Conservation (phyloP, 2,329 filamentous ascomycete genomes). For the Periconia macrospinosa region DNA sequence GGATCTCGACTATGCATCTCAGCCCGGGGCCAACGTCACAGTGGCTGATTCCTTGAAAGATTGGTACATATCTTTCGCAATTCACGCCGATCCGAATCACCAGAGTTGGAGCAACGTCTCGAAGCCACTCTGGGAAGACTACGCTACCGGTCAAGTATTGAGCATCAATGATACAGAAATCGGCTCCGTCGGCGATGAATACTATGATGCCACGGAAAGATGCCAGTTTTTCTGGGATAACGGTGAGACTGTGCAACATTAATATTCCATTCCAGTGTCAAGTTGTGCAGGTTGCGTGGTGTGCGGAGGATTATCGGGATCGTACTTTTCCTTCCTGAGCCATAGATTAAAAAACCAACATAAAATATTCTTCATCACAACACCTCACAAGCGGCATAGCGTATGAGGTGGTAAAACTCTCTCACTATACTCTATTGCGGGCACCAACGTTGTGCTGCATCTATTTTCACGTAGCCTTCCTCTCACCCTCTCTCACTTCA, state of each 20-base stretch:
- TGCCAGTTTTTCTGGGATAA: constrained; percentile 11
- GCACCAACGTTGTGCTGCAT: neutral
- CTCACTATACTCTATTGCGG: neutral
- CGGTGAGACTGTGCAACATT: constrained; percentile 10
- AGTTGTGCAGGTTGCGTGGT: too few relatives aligned
- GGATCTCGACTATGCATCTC: constrained; percentile 9
- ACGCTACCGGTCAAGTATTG: constrained; percentile 15
- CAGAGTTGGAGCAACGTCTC: constrained; percentile 20
- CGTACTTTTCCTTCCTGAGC: too few relatives aligned
- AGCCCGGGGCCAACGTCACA: constrained; percentile 28
- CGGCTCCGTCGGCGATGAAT: constrained; percentile 9
- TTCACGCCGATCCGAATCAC: constrained; percentile 37
- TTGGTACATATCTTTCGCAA: constrained; percentile 38
- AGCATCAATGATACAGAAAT: constrained; percentile 11
- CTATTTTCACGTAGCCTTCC: neutral
- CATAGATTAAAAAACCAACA: too few relatives aligned
- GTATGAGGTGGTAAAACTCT: neutral
- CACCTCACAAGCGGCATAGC: neutral
- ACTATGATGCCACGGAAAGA: constrained; percentile 7
- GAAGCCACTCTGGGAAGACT: constrained; percentile 31
- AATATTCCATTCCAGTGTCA: neutral
- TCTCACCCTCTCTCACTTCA: neutral
- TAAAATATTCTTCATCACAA: too few relatives aligned
- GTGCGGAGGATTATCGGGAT: too few relatives aligned
- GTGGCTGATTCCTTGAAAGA: constrained; percentile 37